Percentiles rank a stretch among this genome's conserved stretches.
phyloP scores from a whole-genome alignment of 129 eudicot species.

The Chrysanthemum seticuspe region DNA sequence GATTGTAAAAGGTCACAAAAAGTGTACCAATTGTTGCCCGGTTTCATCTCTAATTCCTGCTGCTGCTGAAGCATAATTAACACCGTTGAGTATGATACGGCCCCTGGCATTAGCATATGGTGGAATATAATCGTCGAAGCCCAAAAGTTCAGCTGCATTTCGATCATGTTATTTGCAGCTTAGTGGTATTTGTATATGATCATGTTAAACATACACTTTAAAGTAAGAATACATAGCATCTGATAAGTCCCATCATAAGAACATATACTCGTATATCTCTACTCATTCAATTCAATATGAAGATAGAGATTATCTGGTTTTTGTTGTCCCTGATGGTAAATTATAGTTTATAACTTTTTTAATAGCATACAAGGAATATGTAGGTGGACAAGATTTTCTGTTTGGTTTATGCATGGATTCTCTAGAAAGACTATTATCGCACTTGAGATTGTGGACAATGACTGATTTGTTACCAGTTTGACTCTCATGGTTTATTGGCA shows the following conservation, averaged over 20 bases:
- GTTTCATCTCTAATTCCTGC: conserved; percentile 84
- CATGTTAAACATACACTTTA: neutral
- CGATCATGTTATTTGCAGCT: neutral
- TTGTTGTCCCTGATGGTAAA: too few relatives aligned
- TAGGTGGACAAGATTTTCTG: too few relatives aligned
- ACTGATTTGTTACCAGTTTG: too few relatives aligned
- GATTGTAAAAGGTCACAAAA: neutral
- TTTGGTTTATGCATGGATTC: too few relatives aligned
- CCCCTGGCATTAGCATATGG: conserved; percentile 61
- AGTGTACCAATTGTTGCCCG: conserved; percentile 67
- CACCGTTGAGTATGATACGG: conserved; percentile 52
- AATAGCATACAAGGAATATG: too few relatives aligned
- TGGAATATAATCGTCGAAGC: conserved; percentile 60
- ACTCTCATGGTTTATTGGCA: too few relatives aligned
- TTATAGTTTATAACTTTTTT: too few relatives aligned
- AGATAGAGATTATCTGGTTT: too few relatives aligned
- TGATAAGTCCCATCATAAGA: neutral
- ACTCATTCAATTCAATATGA: too few relatives aligned
- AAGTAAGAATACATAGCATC: neutral
- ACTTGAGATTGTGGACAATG: too few relatives aligned
- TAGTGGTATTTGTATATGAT: neutral
- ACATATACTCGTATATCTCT: too few relatives aligned
- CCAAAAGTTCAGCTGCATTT: conserved; percentile 70
- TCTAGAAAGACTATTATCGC: too few relatives aligned
- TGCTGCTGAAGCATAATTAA: conserved; percentile 85